Conservation (phyloP, 768 basidiomycete genomes). For the Mycena pura region DNA sequence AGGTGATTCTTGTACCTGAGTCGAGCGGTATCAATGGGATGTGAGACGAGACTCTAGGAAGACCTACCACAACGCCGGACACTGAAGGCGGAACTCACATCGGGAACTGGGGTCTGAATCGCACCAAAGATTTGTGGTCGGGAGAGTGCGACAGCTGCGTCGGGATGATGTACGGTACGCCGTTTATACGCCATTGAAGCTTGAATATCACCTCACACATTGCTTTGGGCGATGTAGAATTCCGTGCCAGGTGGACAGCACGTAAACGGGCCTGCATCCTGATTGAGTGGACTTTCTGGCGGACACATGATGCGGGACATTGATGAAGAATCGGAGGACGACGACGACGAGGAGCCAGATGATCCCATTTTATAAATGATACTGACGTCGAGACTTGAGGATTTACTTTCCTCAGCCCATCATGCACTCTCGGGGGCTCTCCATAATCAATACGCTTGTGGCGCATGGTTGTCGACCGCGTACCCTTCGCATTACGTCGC, state of each 20-base stretch:
- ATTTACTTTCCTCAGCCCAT: too few relatives aligned
- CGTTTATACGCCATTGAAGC: background rate
- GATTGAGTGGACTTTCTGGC: slow-evolving; percentile 41
- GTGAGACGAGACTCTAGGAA: background rate
- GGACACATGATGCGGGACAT: too few relatives aligned
- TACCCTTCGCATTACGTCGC: too few relatives aligned
- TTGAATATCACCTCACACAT: background rate
- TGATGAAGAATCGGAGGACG: background rate
- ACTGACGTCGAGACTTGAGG: too few relatives aligned
- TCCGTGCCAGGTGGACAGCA: slow-evolving; percentile 38
- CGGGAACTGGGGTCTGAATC: slow-evolving; percentile 24
- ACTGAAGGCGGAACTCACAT: slow-evolving; percentile 22
- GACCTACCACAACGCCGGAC: background rate
- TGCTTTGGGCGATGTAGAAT: slow-evolving; percentile 31
- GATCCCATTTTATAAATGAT: too few relatives aligned
- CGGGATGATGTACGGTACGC: slow-evolving; percentile 39
- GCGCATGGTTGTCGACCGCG: too few relatives aligned
- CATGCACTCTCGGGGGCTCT: too few relatives aligned
- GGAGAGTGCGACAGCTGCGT: slow-evolving; percentile 48
- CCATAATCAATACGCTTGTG: too few relatives aligned
- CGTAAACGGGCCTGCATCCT: slow-evolving; percentile 32
- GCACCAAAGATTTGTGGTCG: slow-evolving; percentile 37
- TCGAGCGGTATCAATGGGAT: background rate
- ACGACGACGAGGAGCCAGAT: slow-evolving; percentile 8
- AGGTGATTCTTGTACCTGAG: background rate